These are phyloP conservation scores for Penicillium sp. DNA, from an alignment of 2,329 filamentous ascomycete species.

Conservation along the genomic window DNA sequence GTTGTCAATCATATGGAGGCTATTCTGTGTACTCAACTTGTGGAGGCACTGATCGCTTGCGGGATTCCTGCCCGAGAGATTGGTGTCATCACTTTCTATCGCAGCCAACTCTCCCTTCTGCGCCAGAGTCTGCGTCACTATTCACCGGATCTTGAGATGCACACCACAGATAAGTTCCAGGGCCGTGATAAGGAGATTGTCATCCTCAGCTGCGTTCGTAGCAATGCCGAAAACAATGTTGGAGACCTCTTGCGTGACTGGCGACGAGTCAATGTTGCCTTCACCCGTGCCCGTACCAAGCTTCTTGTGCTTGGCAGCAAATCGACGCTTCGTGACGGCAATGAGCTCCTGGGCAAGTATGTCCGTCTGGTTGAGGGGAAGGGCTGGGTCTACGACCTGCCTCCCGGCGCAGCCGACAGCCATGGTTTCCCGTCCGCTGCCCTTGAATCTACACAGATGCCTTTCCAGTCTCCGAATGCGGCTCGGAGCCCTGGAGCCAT, in stretches of 20 bases:
- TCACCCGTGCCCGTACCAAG: slow-evolving; percentile 92
- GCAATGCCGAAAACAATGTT: slow-evolving; percentile 81
- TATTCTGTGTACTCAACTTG: slow-evolving; percentile 76
- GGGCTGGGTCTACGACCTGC: slow-evolving; percentile 81
- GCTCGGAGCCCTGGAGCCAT: slow-evolving; percentile 9
- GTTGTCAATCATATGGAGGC: slow-evolving; percentile 90
- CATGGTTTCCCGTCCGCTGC: slow-evolving; percentile 68
- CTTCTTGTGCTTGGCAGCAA: slow-evolving; percentile 85
- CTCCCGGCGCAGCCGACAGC: slow-evolving; percentile 65
- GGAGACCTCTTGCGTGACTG: slow-evolving; percentile 91
- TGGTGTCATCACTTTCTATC: slow-evolving; percentile 96
- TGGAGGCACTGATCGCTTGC: slow-evolving; percentile 75
- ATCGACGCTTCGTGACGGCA: slow-evolving; percentile 69
- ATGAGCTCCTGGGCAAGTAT: slow-evolving; percentile 79
- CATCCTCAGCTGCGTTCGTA: slow-evolving; percentile 84
- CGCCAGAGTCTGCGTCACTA: slow-evolving; percentile 71
- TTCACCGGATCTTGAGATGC: slow-evolving; percentile 78
- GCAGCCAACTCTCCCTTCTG: slow-evolving; percentile 84
- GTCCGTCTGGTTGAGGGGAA: slow-evolving; percentile 76
- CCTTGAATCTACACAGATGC: slow-evolving; percentile 30
- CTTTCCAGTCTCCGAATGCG: slow-evolving; percentile 29
- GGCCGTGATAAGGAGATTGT: slow-evolving; percentile 94
- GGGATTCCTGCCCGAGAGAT: slow-evolving; percentile 79
- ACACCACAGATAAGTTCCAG: slow-evolving; percentile 96
- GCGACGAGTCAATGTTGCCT: slow-evolving; percentile 92